A percentile compares a stretch with the other conserved stretches of the same genome.
phyloP scores from a whole-genome alignment of 2,329 filamentous ascomycete species.

The Neofusicoccum parvum region DNA sequence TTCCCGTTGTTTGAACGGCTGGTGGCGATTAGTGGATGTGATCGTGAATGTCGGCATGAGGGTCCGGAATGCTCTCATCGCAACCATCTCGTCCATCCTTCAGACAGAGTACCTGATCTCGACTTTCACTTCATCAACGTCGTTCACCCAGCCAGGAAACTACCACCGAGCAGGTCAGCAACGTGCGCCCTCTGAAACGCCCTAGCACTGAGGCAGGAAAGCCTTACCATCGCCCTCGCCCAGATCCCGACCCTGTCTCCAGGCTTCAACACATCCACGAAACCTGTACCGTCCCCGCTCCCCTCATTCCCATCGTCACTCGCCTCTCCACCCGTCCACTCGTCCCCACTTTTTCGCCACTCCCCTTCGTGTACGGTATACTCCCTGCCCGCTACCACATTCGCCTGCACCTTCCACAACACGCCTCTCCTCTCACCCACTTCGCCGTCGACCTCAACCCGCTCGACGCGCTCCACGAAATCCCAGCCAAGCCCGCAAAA shows the following conservation, averaged over 20 bases:
- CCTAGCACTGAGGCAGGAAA: background rate
- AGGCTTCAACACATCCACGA: slow-evolving; percentile 29
- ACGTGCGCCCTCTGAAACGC: background rate
- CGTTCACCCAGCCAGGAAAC: slow-evolving; percentile 35
- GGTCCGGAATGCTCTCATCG: no score
- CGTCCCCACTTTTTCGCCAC: slow-evolving; percentile 14
- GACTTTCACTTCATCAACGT: slow-evolving; percentile 28
- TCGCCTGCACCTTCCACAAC: slow-evolving; percentile 37
- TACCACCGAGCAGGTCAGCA: slow-evolving; percentile 22
- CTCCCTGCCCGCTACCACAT: slow-evolving; percentile 28
- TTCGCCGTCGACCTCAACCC: slow-evolving; percentile 14
- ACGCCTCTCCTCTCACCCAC: background rate
- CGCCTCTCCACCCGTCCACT: background rate
- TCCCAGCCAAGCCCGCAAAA: slow-evolving; percentile 8
- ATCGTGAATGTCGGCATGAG: no score
- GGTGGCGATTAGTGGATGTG: no score
- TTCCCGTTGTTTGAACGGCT: no score
- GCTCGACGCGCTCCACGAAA: slow-evolving; percentile 16
- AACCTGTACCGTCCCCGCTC: slow-evolving; percentile 30
- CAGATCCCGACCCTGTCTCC: slow-evolving; percentile 35
- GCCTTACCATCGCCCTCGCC: slow-evolving; percentile 37
- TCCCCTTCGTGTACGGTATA: background rate
- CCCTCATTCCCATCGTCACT: slow-evolving; percentile 27
- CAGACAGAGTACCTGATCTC: slow-evolving; percentile 23
- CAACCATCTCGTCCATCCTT: background rate